phyloP scores from a whole-genome alignment of 768 basidiomycete genomes.

The Calvatia gigantea region DNA sequence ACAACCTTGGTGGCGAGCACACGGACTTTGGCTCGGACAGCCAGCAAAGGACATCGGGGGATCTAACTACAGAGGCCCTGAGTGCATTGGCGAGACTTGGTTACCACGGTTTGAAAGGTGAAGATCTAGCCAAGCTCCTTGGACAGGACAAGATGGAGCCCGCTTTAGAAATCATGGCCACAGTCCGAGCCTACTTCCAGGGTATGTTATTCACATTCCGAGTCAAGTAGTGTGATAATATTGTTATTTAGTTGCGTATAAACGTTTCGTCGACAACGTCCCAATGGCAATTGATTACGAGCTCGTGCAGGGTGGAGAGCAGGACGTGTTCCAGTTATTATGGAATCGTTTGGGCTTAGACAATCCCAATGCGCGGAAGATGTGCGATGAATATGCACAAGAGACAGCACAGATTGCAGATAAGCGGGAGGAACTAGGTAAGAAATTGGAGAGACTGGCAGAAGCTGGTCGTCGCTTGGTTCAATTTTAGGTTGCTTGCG shows the following conservation, averaged over 20 bases:
- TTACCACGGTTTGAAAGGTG: constrained; percentile 30
- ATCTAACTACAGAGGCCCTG: constrained; percentile 26
- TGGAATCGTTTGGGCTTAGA: constrained; percentile 49
- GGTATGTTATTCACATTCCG: constrained; percentile 32
- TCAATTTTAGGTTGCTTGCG: no score
- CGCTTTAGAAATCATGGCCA: constrained; percentile 64
- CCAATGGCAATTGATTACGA: constrained; percentile 54
- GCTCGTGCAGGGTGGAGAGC: constrained; percentile 48
- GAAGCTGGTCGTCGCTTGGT: not conserved
- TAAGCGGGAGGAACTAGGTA: constrained; percentile 42
- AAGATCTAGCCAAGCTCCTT: constrained; percentile 47
- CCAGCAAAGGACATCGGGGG: no score
- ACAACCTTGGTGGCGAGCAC: not conserved
- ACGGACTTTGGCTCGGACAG: no score
- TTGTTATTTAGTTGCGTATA: constrained; percentile 45
- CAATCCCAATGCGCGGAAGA: constrained; percentile 38
- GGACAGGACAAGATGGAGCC: constrained; percentile 50
- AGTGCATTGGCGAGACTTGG: constrained; percentile 38
- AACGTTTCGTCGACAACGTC: constrained; percentile 54
- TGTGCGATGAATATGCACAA: constrained; percentile 50
- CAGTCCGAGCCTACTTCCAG: constrained; percentile 73
- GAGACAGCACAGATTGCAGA: constrained; percentile 45
- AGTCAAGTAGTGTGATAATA: no score
- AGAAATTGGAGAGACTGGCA: constrained; percentile 46
- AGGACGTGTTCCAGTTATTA: constrained; percentile 42